Percentiles rank a stretch among this genome's conserved stretches.
Conservation (phyloP, 2,329 filamentous ascomycete species). For the Escovopsis sp. region DNA sequence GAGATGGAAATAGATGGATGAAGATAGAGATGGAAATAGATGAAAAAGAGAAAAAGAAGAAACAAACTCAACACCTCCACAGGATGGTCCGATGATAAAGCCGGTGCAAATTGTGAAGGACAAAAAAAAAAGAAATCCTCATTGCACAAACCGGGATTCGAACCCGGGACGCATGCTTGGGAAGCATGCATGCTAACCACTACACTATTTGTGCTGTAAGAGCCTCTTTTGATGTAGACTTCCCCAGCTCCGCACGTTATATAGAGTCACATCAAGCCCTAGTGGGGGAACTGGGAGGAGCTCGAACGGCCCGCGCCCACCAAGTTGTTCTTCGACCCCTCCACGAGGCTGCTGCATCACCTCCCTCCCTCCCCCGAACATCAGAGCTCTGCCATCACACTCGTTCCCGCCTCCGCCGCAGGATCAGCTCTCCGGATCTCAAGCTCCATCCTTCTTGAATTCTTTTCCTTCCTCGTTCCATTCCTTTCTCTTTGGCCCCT, state of each 20-base stretch:
- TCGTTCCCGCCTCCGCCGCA: too few relatives aligned
- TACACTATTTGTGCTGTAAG: constrained; percentile 19
- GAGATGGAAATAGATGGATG: too few relatives aligned
- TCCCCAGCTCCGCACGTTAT: too few relatives aligned
- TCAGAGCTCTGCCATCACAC: background rate
- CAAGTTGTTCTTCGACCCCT: background rate
- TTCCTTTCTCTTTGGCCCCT: too few relatives aligned
- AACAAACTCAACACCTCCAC: background rate
- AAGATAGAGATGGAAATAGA: too few relatives aligned
- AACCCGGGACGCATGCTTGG: constrained; percentile 23
- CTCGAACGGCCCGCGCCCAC: too few relatives aligned
- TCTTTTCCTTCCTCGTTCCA: background rate
- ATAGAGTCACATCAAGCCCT: too few relatives aligned
- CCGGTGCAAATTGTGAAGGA: background rate
- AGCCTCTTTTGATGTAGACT: too few relatives aligned
- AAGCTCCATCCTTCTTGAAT: background rate
- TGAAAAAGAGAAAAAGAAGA: background rate
- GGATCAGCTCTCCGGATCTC: too few relatives aligned
- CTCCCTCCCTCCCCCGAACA: background rate
- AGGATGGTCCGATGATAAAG: background rate
- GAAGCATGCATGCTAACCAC: constrained; percentile 25
- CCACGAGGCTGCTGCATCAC: background rate
- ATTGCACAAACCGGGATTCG: constrained; percentile 21
- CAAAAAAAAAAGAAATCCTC: constrained; percentile 2
- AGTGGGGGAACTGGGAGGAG: too few relatives aligned